Percentiles rank a stretch among this genome's conserved stretches.
Evolutionary conservation across 2,329 filamentous ascomycete species (phyloP).

Genomic region (Nemania sp.): DNA sequence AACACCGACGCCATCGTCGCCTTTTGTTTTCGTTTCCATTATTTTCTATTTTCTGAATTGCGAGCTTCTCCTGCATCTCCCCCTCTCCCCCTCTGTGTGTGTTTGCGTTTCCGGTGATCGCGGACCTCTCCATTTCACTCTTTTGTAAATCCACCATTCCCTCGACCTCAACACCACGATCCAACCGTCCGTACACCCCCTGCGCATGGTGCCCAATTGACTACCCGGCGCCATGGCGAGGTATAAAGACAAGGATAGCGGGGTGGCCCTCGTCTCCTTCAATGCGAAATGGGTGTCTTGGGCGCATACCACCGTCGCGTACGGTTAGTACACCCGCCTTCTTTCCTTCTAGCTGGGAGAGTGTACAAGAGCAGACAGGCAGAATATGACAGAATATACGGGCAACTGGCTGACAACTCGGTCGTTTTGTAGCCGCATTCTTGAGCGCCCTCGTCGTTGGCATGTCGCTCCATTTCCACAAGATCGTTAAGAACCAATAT

Average conservation of each 20-base stretch:
- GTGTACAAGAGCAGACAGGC: slow-evolving; percentile 1
- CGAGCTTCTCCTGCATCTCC: not conserved
- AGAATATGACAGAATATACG: too few species aligned
- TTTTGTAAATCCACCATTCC: not conserved
- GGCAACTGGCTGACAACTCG: slow-evolving; percentile 11
- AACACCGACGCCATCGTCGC: slow-evolving; percentile 25
- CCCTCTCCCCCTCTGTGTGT: not conserved
- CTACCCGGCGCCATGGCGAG: slow-evolving; percentile 39
- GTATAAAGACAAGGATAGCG: slow-evolving; percentile 74
- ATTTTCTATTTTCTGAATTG: not conserved
- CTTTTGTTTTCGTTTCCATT: slow-evolving; percentile 2
- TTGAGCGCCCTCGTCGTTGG: slow-evolving; percentile 87
- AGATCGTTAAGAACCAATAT: slow-evolving; percentile 98
- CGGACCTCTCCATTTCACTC: not conserved
- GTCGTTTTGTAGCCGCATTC: slow-evolving; percentile 74
- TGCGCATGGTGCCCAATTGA: slow-evolving; percentile 28
- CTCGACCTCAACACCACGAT: not conserved
- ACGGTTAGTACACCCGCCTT: slow-evolving; percentile 65
- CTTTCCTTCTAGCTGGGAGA: not conserved
- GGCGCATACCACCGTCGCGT: slow-evolving; percentile 85
- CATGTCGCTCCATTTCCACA: slow-evolving; percentile 86
- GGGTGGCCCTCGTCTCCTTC: slow-evolving; percentile 69
- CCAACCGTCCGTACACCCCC: not conserved
- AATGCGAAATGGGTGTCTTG: slow-evolving; percentile 93
- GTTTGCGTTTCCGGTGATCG: not conserved